A percentile compares a stretch with the other conserved stretches of the same genome.
Conservation (phyloP, 345 rosid genomes). For the Trapa bicornis region DNA sequence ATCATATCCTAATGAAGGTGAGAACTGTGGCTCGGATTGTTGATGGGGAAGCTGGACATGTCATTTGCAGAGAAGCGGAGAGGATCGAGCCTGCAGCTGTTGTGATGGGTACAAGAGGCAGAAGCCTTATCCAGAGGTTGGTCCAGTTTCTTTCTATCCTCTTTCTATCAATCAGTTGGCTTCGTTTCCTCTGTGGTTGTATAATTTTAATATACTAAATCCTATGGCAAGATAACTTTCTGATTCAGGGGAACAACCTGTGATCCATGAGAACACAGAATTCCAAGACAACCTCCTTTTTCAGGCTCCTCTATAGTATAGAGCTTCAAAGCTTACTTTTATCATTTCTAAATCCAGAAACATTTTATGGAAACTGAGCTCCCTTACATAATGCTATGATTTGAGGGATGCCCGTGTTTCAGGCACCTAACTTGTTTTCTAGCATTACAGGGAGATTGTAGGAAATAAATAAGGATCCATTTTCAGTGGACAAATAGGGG, state of each 20-base stretch:
- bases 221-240: neutral
- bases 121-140: slow-evolving; percentile 71
- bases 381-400: neutral
- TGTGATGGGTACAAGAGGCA: slow-evolving; percentile 79
- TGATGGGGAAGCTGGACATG: slow-evolving; percentile 71
- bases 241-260: neutral
- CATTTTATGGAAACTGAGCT: neutral
- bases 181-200: too few species aligned
- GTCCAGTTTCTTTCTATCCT: slow-evolving; percentile 3
- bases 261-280: neutral
- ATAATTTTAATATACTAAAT: too few species aligned
- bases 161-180: neutral
- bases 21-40: slow-evolving; percentile 51
- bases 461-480: neutral
- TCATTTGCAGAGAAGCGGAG: slow-evolving; percentile 75
- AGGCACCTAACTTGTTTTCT: neutral
- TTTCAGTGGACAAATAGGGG: neutral
- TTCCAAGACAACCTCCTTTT: neutral
- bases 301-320: neutral
- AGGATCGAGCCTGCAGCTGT: slow-evolving; percentile 80
- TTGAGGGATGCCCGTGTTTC: neutral
- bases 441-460: neutral
- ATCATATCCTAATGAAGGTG: slow-evolving; percentile 26
- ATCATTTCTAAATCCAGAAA: neutral
- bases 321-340: neutral